Percentiles rank a stretch among this genome's conserved stretches.
Conservation (phyloP, 208 protist genomes). For the Wallacemonas sp. region DNA sequence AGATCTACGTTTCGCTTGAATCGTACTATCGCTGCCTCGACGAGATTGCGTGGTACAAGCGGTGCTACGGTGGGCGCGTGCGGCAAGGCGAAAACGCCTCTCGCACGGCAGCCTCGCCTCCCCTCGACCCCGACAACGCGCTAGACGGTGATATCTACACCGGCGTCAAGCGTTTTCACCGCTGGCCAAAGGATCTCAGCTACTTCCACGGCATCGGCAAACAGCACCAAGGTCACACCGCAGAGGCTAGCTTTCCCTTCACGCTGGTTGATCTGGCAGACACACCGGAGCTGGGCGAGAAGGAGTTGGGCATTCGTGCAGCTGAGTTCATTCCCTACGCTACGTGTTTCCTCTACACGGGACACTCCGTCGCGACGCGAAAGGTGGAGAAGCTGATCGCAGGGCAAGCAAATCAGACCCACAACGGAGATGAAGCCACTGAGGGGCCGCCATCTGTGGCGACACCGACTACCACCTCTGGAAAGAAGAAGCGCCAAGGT, state of each 20-base stretch:
- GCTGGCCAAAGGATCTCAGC: constrained; percentile 51
- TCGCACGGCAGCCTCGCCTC: neutral
- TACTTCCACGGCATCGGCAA: constrained; percentile 82
- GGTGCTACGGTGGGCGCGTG: constrained; percentile 32
- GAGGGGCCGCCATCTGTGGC: no score
- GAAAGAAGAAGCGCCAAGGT: neutral
- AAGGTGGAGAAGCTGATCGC: constrained; percentile 44
- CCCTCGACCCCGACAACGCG: neutral
- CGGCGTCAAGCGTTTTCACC: constrained; percentile 46
- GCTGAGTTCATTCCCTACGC: constrained; percentile 64
- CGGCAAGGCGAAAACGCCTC: constrained; percentile 14
- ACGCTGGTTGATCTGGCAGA: constrained; percentile 59
- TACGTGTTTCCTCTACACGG: constrained; percentile 81
- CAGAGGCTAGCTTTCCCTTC: constrained; percentile 72
- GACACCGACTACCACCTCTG: neutral
- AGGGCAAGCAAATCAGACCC: constrained; percentile 2
- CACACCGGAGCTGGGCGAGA: constrained; percentile 59
- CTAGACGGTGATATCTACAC: constrained; percentile 32
- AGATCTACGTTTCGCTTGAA: constrained; percentile 65
- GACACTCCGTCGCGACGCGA: constrained; percentile 54
- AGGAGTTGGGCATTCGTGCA: constrained; percentile 64
- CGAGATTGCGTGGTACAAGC: constrained; percentile 69
- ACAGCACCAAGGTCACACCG: constrained; percentile 41
- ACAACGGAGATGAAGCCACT: neutral
- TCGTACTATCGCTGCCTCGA: constrained; percentile 86